Percentiles rank a stretch among this genome's conserved stretches.
These are phyloP conservation scores for Claviceps lovelessii DNA, from an alignment of 2,329 filamentous ascomycete species.

Conservation along the genomic window DNA sequence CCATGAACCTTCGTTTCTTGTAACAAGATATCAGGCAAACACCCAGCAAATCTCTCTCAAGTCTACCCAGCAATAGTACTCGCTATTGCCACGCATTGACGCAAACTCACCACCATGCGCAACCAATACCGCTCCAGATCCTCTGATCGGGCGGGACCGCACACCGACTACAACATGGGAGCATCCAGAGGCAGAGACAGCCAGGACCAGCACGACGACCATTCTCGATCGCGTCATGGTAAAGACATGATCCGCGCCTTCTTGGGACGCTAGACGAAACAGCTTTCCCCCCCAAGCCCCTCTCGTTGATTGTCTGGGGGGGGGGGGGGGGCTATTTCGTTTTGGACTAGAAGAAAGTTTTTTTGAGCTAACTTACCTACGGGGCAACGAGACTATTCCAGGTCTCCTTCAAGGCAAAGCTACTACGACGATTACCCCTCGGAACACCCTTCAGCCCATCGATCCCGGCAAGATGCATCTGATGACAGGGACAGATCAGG, in stretches of 20 bases:
- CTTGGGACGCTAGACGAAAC: constrained; percentile 9
- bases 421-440: constrained; percentile 19
- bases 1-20: background rate
- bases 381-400: constrained; percentile 29
- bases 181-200: constrained; percentile 9
- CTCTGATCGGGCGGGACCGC: constrained; percentile 15
- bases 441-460: constrained; percentile 10
- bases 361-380: constrained; percentile 31
- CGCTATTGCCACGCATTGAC: background rate
- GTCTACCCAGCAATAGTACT: background rate
- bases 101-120: constrained; percentile 23
- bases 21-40: background rate
- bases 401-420: constrained; percentile 28
- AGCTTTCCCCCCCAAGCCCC: constrained; percentile 1
- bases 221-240: constrained; percentile 36
- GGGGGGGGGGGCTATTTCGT: background rate
- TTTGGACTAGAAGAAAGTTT: constrained; percentile 7
- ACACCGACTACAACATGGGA: constrained; percentile 3
- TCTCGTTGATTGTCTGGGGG: background rate
- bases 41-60: background rate
- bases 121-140: constrained; percentile 24
- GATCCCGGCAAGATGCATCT: constrained; percentile 13
- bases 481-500: constrained; percentile 11
- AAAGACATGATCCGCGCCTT: constrained; percentile 26
- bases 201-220: constrained; percentile 21